Evolutionary conservation across 1,139 yeast genomes (phyloP).

Genomic region (Suhomyces bribrorum): DNA sequence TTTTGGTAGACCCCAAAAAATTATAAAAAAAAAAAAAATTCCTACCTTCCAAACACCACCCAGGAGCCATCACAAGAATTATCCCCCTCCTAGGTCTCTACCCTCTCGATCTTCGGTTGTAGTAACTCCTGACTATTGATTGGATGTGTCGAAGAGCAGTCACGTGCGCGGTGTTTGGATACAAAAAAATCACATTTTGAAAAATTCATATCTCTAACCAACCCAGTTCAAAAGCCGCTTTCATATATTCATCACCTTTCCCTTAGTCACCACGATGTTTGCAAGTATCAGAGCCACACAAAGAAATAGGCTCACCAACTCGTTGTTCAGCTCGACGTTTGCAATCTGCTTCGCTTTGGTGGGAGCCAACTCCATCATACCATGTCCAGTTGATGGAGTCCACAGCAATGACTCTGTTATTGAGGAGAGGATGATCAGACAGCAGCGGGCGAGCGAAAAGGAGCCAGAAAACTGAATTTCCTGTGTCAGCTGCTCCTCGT

Average conservation of each 20-base stretch:
- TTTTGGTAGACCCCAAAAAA: too few species aligned
- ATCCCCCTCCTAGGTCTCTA: too few species aligned
- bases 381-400: conserved; percentile 69
- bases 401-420: conserved; percentile 45
- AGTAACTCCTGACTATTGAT: conserved; percentile 5
- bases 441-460: conserved; percentile 10
- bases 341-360: conserved; percentile 70
- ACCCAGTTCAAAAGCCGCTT: not conserved
- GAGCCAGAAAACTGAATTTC: not conserved
- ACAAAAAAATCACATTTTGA: conserved; percentile 1
- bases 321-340: conserved; percentile 74
- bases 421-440: conserved; percentile 27
- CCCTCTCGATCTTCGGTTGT: not conserved
- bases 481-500: too few species aligned
- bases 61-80: too few species aligned
- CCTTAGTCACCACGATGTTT: conserved; percentile 20
- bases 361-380: conserved; percentile 65
- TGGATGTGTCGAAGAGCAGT: not conserved
- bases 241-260: not conserved
- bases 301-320: conserved; percentile 58
- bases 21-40: too few species aligned
- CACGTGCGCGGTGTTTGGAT: conserved; percentile 6
- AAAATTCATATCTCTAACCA: conserved; percentile 5
- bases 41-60: too few species aligned
- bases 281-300: conserved; percentile 52